These are phyloP conservation scores for Pyrus hybrid DNA, from an alignment of 331 rosid species.

Conservation along the genomic window DNA sequence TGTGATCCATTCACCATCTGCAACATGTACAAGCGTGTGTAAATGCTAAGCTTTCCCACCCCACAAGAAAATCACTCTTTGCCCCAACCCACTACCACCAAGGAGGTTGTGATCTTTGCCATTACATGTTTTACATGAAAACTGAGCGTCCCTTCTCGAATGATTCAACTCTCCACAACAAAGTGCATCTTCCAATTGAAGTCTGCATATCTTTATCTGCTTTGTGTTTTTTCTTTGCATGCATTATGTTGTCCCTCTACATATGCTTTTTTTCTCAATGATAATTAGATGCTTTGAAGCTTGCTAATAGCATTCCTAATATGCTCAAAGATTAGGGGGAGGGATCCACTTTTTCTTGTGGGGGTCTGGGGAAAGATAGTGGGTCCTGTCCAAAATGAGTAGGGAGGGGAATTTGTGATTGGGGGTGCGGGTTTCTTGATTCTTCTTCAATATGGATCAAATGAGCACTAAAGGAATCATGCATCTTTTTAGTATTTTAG, in stretches of 20 bases:
- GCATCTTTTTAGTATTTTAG: background rate
- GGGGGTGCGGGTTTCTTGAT: background rate
- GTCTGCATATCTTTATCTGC: slow-evolving; percentile 21
- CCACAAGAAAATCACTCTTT: background rate
- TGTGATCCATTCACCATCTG: background rate
- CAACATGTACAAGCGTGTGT: slow-evolving; percentile 10
- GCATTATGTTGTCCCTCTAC: slow-evolving; percentile 37
- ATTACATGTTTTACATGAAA: background rate
- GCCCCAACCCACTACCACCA: slow-evolving; percentile 13
- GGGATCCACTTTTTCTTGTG: slow-evolving; percentile 10
- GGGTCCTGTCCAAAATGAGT: background rate
- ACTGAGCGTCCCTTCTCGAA: slow-evolving; percentile 9
- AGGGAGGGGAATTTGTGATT: background rate
- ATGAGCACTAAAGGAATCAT: background rate
- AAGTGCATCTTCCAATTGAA: slow-evolving; percentile 16
- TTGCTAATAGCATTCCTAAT: slow-evolving; percentile 11
- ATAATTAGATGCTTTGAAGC: slow-evolving; percentile 7
- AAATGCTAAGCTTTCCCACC: slow-evolving; percentile 6
- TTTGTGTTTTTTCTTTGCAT: slow-evolving; percentile 28
- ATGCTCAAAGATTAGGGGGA: slow-evolving; percentile 12
- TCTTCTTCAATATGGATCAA: background rate
- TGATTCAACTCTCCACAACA: slow-evolving; percentile 23
- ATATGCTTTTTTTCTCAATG: slow-evolving; percentile 12
- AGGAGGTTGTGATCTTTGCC: background rate
- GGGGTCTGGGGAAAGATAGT: background rate